Evolutionary conservation across 2,329 filamentous ascomycete species (phyloP), one percentile per base, ranked within the genome.

Genomic region (Claviceps sp.): DNA sequence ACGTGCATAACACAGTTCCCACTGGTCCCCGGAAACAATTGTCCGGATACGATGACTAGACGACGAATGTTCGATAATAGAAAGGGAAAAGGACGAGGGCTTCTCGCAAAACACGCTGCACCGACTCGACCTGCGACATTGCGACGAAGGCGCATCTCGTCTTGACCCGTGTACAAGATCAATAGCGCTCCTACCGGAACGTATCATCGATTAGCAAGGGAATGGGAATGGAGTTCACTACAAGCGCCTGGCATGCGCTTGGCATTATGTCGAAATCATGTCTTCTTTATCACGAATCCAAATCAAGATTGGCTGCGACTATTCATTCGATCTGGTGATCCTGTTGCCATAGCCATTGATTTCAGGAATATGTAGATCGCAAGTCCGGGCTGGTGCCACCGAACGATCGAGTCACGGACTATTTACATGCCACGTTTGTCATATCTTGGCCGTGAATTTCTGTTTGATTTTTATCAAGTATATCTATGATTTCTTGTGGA

Each of bases 1-100:
- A 52, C 45, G 8, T 49, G n/a, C 34, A 17, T 17, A 13, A 23
- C 2, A 4, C 49, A 83, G 79, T 83, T 50, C 80, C 80, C 14
- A 59, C 70, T 13, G 76, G 75, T 9, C 78, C 79, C 48, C 73
- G 80, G 62, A 82, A 82, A 70, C 70, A 72, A 56, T 59, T 83
- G 56, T 74, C 68, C 45, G 80, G 78, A 53, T 83, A 80, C 64
- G 80, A 80, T 60, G 80, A 83, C 61, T 57, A 73, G 55, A 67
- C 62, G 62, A 55, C 36, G 11, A 23, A 36, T 29, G 2, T 8
- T 20, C 14, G 29, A 13, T 2, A 8, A 7, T 20, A 9, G 17
- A 37, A 23, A 47, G 9, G 34, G 17, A 16, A 39, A 14, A 3
- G 17, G 7, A 22, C 20, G 36, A 8, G 7, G 13, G 17, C 9